Conservation (phyloP, 352 stramenopile species). For the Phytophthora ohioensis region DNA sequence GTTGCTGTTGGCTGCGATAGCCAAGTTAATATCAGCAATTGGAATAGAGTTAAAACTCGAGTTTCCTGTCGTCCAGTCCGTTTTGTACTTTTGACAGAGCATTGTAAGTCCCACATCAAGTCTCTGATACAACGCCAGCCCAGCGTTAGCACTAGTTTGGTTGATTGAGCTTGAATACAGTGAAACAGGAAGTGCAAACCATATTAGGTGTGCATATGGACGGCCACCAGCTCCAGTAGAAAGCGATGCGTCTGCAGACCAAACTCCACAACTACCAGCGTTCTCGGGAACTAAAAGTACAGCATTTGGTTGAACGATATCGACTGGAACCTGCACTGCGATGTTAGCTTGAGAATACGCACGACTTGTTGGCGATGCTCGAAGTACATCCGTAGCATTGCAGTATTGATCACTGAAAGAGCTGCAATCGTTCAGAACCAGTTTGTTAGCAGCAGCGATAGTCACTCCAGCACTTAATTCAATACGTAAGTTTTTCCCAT, state of each 20-base stretch:
- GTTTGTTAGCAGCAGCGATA: conserved; percentile 45
- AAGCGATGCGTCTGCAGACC: conserved; percentile 58
- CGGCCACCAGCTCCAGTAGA: conserved; percentile 65
- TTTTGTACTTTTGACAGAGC: conserved; percentile 64
- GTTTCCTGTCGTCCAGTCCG: conserved; percentile 46
- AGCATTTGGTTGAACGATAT: conserved; percentile 49
- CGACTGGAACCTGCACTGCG: conserved; percentile 32
- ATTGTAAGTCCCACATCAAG: conserved; percentile 42
- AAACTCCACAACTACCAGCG: conserved; percentile 68
- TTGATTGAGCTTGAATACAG: conserved; percentile 27
- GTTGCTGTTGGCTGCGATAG: conserved; percentile 14
- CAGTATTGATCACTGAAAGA: conserved; percentile 60
- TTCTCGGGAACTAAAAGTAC: conserved; percentile 63
- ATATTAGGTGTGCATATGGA: conserved; percentile 47
- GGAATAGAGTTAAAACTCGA: conserved; percentile 40
- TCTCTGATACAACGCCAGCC: conserved; percentile 34
- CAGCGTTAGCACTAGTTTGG: conserved; percentile 13
- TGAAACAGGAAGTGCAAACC: conserved; percentile 51
- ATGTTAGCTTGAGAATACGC: conserved; percentile 66
- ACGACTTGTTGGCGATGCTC: conserved; percentile 59
- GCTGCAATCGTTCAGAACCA: conserved; percentile 64
- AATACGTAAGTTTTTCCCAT: conserved; percentile 61
- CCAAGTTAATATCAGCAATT: conserved; percentile 37
- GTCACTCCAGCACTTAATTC: conserved; percentile 55
- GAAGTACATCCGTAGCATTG: conserved; percentile 53